A percentile compares a stretch with the other conserved stretches of the same genome.
Evolutionary conservation across 1,139 yeast species (phyloP).

Genomic region (Zygoascus sp.): DNA sequence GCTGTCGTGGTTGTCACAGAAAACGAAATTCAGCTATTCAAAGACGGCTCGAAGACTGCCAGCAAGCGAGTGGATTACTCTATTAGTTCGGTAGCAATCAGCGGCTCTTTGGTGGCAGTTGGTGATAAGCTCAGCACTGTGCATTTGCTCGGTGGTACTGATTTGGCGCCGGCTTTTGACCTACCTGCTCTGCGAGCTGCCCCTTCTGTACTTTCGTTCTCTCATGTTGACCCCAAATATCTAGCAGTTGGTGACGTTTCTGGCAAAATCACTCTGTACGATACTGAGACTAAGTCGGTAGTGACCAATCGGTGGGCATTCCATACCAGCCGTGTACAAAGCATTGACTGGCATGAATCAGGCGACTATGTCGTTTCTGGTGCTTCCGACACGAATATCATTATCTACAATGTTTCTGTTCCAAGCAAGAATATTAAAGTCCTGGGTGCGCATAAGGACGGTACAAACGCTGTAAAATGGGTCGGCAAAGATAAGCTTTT

Average conservation of each 20-base stretch:
- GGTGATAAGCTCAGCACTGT: conserved; percentile 25
- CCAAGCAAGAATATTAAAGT: conserved; percentile 74
- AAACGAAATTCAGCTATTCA: conserved; percentile 39
- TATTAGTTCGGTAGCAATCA: conserved; percentile 27
- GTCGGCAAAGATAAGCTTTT: conserved; percentile 45
- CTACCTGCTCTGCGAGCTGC: conserved; percentile 55
- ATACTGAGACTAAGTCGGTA: conserved; percentile 49
- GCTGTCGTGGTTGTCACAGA: conserved; percentile 47
- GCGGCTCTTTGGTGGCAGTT: conserved; percentile 32
- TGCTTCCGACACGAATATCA: conserved; percentile 77
- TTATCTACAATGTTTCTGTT: conserved; percentile 69
- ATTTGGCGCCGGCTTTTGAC: conserved; percentile 15
- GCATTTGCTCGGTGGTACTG: conserved; percentile 20
- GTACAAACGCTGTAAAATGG: conserved; percentile 78
- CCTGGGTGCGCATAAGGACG: conserved; percentile 83
- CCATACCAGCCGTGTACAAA: conserved; percentile 77
- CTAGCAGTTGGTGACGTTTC: conserved; percentile 82
- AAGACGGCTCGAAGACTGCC: conserved; percentile 24
- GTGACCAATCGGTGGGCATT: conserved; percentile 93
- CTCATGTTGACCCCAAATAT: conserved; percentile 57
- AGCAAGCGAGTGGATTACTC: conserved; percentile 15
- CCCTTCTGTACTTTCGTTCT: conserved; percentile 59
- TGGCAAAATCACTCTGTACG: conserved; percentile 77
- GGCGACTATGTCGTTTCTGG: conserved; percentile 72
- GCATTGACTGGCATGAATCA: conserved; percentile 73